Evolutionary conservation across 2,329 filamentous ascomycete genomes (phyloP).

Genomic region (Camptophora hylomeconis): DNA sequence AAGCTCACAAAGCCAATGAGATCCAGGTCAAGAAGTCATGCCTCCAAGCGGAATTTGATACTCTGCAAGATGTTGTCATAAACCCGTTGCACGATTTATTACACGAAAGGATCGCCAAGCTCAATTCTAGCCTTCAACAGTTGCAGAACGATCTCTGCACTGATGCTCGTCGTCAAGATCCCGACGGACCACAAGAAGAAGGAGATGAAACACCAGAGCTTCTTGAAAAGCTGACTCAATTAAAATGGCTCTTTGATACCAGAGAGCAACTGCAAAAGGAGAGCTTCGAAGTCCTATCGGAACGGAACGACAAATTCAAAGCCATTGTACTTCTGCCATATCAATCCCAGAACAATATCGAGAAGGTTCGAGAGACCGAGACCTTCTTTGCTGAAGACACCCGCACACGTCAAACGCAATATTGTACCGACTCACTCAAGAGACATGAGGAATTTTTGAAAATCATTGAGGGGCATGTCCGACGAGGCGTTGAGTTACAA

Average conservation of each 20-base stretch:
- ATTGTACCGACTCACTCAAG: conserved; percentile 57
- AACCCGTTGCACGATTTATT: conserved; percentile 70
- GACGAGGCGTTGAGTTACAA: conserved; percentile 78
- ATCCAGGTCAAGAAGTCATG: conserved; percentile 56
- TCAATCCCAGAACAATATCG: conserved; percentile 55
- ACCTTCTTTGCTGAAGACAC: conserved; percentile 74
- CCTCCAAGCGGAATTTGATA: conserved; percentile 68
- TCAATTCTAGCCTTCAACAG: conserved; percentile 65
- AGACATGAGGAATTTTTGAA: conserved; percentile 65
- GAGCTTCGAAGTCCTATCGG: conserved; percentile 70
- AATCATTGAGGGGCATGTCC: conserved; percentile 73
- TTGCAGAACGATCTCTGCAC: conserved; percentile 60
- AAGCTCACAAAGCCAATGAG: conserved; percentile 59
- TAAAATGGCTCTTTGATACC: conserved; percentile 95
- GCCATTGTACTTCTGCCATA: conserved; percentile 76
- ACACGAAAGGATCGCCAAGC: conserved; percentile 58
- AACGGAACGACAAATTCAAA: conserved; percentile 76
- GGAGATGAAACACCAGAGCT: conserved; percentile 91
- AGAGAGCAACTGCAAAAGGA: conserved; percentile 78
- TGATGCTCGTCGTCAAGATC: conserved; percentile 53
- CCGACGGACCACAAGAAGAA: conserved; percentile 83
- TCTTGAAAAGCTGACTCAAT: conserved; percentile 79
- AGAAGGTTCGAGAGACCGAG: conserved; percentile 66
- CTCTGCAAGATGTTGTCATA: conserved; percentile 72
- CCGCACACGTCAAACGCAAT: conserved; percentile 55